Evolutionary conservation across 2,329 filamentous ascomycete species (phyloP), one percentile per base, ranked within the genome.

Genomic region (Trichoderma simmonsii): DNA sequence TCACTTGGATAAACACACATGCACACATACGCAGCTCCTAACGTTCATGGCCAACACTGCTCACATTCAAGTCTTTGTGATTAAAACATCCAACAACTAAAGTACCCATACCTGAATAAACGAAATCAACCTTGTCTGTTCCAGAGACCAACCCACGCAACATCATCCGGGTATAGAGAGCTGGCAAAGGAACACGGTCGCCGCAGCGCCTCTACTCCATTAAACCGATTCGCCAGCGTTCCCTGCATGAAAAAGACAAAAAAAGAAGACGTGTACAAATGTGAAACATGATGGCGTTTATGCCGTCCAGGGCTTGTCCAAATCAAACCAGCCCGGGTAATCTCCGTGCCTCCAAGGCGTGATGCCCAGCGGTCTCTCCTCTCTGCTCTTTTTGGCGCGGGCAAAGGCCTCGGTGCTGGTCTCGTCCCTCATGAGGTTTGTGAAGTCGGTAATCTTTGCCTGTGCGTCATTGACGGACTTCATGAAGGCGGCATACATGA

Each of bases 321-420:
- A 74, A 60, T 75, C 80, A 72, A 86, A 84, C 88, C 89, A 91
- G 73, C 88, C 83, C 3, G 89, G 88, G 71, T 91, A 84, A 43
- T 91, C 87, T 70, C 83, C 85, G 24, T 88, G 84, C 62, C 83
- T 84, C 89, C 89, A 91, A 2, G 86, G 85, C 75, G 85, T 87
- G 74, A 91, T 90, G 4, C 85, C 87, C 65, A 84, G 83, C 0
- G 87, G 86, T 57, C 89, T 86, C 51, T 86, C 84, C 68, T 85
- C 81, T 21, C 85, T 85, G 75, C 89, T 90, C 75, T 86, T 84
- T 54, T 79, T 82, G 2, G 85, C 87, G 71, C 86, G 84, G 12
- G 86, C 83, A 69, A 91, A 81, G 12, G 89, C 82, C 67, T 84
- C 84, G 59, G 82, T 83, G 73, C 81, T 86, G 59, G 84, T 82